phyloP scores from a whole-genome alignment of 495 filamentous ascomycete genomes.

The Apodospora peruviana region DNA sequence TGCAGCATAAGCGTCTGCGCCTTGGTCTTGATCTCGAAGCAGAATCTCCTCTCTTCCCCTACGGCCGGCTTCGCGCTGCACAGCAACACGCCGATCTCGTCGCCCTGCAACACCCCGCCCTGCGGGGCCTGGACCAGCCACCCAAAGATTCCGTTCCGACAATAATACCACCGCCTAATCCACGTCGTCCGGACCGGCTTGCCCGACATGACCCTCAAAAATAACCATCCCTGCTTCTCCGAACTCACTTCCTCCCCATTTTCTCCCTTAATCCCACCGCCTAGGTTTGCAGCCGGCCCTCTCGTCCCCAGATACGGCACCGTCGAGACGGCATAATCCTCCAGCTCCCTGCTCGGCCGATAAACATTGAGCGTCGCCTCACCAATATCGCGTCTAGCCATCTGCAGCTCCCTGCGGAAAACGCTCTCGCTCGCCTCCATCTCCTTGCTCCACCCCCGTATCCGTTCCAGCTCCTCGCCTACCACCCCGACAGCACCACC shows the following conservation, averaged over 20 bases:
- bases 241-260: slow-evolving; percentile 38
- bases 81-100: slow-evolving; percentile 90
- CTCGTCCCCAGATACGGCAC: slow-evolving; percentile 76
- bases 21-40: slow-evolving; percentile 98
- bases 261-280: slow-evolving; percentile 38
- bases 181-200: slow-evolving; percentile 84
- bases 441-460: slow-evolving; percentile 85
- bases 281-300: slow-evolving; percentile 51
- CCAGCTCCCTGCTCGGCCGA: slow-evolving; percentile 82
- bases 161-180: slow-evolving; percentile 90
- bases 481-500: slow-evolving; percentile 33
- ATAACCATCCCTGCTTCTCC: slow-evolving; percentile 96
- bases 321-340: slow-evolving; percentile 84
- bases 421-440: slow-evolving; percentile 79
- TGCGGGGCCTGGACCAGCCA: slow-evolving; percentile 85
- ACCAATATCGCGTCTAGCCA: slow-evolving; percentile 77
- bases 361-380: slow-evolving; percentile 63
- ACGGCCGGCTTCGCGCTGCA: slow-evolving; percentile 88
- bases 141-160: slow-evolving; percentile 92
- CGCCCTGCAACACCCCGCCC: slow-evolving; percentile 90
- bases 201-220: slow-evolving; percentile 72
- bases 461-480: slow-evolving; percentile 75
- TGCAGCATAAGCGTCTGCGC: slow-evolving; percentile 85
- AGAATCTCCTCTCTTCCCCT: slow-evolving; percentile 89
- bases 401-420: slow-evolving; percentile 72